A percentile compares a stretch with the other conserved stretches of the same genome.
phyloP scores from a whole-genome alignment of 345 rosid genomes.

The Euphorbia tirucalli region DNA sequence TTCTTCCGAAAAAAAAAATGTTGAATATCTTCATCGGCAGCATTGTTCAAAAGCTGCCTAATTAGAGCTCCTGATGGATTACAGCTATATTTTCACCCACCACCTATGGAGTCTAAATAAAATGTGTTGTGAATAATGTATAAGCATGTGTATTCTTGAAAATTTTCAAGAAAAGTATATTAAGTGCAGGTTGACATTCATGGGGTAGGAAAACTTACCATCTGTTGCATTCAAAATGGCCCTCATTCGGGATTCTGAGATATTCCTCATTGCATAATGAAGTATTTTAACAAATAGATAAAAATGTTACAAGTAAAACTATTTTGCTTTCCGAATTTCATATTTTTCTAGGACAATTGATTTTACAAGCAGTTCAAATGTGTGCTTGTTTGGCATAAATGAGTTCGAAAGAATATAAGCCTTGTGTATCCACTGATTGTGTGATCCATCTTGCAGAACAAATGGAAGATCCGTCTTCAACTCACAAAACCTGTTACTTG shows the following conservation, averaged over 20 bases:
- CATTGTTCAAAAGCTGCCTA: background rate
- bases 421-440: constrained; percentile 1
- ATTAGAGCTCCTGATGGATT: background rate
- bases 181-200: background rate
- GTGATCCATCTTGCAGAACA: constrained; percentile 52
- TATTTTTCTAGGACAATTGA: background rate
- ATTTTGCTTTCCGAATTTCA: constrained; percentile 1
- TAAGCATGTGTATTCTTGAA: background rate
- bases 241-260: background rate
- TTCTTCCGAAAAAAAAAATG: background rate
- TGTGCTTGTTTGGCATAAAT: background rate
- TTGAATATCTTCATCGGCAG: background rate
- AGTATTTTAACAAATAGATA: background rate
- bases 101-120: background rate
- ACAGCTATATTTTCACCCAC: background rate
- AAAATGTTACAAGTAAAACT: background rate
- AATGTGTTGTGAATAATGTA: background rate
- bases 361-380: background rate
- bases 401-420: constrained; percentile 10
- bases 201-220: background rate
- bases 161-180: background rate
- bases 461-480: constrained; percentile 98
- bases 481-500: constrained; percentile 96
- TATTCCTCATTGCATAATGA: background rate
- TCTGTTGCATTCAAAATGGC: background rate